Base-by-base conservation (phyloP, 1,139 yeast genomes). In the Wickerhamomyces sp. region DNA sequence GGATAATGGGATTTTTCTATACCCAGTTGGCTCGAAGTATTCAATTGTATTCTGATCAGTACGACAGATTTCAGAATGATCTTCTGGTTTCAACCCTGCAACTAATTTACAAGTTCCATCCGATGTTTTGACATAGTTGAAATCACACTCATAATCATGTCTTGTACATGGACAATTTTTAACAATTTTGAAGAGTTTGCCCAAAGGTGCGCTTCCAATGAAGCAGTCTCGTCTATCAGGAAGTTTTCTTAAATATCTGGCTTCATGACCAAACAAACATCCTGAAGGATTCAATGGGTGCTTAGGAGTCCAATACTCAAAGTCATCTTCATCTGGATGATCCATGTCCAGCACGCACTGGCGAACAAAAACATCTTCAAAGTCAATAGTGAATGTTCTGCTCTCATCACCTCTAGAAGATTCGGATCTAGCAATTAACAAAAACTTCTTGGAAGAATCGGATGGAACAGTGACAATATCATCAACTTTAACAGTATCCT, bases 121-220 rank as follows among this genome's bases (percentile, higher is more conserved):
- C 2, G 59, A 56, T 28, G 78, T 81, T 46, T 83, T 75, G 44
- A 62, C 76, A 59, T 69, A 90, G 62, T 90, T 90, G 66, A 78
- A 87, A 58, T 92, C 98, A 72, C 99, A 92, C 63, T 92, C 99
- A 56, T 70, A 94, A 61, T 92, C 99, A 42, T 77, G 74, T 60
- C 96, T 76, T 0, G 94, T 74, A 65, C 99, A 92, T 2, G 83
- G 57, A 64, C 99, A 92, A 59, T 86, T 81, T 49, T 76, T 70
- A 14, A 73, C 63, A 16, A 76, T 66, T 49, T 72, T 73, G 57
- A 71, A 75, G 0, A 86, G 89, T 38, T 76, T 71, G n/a, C 68
- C 61, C 40, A 86, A 64, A 28, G 89, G 55, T 1, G 85, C 83
- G 52, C 72, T 74, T 14, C 97, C 97, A 51, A 92, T 78, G 56